Percentiles rank a stretch among this genome's conserved stretches.
Evolutionary conservation across 108 stramenopile species (phyloP).

Genomic region (Nannochloropsis oceanica): DNA sequence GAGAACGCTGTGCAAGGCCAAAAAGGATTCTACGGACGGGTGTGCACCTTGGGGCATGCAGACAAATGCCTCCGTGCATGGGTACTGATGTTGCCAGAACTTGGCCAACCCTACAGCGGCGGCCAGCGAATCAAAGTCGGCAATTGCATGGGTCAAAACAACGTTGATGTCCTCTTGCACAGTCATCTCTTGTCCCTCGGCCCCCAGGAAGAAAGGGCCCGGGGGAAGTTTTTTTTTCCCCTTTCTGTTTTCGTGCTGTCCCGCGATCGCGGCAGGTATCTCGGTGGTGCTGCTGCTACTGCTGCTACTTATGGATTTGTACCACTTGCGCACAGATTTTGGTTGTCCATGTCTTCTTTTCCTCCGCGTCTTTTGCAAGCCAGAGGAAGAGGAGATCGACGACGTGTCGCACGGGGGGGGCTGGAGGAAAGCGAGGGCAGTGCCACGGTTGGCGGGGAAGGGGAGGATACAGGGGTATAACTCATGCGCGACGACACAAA

Average conservation of each 20-base stretch:
- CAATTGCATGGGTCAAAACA: conserved; percentile 7
- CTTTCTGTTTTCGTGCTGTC: background rate
- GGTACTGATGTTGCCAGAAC: conserved; percentile 5
- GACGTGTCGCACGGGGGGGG: background rate
- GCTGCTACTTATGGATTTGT: background rate
- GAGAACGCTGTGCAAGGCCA: conserved; percentile 71
- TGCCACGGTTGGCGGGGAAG: too few relatives aligned
- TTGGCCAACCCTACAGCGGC: conserved; percentile 21
- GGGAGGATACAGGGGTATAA: too few relatives aligned
- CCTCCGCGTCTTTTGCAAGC: background rate
- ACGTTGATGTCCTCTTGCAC: conserved; percentile 11
- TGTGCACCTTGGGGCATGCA: conserved; percentile 79
- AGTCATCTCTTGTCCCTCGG: background rate
- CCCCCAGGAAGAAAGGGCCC: background rate
- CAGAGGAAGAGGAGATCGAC: background rate
- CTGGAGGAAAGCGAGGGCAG: background rate
- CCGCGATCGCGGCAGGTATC: background rate
- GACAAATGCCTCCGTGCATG: conserved; percentile 54
- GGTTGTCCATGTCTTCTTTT: background rate
- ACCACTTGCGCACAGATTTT: background rate
- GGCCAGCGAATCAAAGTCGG: conserved; percentile 19
- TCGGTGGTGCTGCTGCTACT: background rate
- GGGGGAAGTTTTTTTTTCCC: background rate
- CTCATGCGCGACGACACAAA: too few relatives aligned
- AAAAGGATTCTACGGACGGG: conserved; percentile 67